These are phyloP conservation scores for Trametes coccinea DNA, from an alignment of 768 basidiomycete species.

Conservation along the genomic window DNA sequence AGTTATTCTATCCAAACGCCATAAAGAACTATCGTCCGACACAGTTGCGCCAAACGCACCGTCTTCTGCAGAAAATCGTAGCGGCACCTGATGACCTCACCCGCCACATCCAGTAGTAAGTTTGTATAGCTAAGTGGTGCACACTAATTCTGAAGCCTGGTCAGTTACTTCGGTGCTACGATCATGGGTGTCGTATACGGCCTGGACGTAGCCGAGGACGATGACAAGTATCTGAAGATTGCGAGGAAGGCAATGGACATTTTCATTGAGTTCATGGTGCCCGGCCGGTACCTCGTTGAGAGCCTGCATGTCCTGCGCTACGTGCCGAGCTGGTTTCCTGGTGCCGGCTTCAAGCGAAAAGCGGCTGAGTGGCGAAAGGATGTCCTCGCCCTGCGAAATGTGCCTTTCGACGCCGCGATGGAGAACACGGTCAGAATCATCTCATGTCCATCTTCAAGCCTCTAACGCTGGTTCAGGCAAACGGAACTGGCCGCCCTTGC, in stretches of 20 bases:
- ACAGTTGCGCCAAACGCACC: constrained; percentile 4
- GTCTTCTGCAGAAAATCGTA: constrained; percentile 1
- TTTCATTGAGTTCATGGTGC: constrained; percentile 24
- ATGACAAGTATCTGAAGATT: constrained; percentile 22
- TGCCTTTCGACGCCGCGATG: constrained; percentile 25
- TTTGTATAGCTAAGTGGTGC: not conserved
- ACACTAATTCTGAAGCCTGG: not conserved
- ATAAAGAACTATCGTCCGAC: constrained; percentile 5
- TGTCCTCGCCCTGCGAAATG: constrained; percentile 20
- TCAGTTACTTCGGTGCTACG: constrained; percentile 9
- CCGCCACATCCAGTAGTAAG: constrained; percentile 5
- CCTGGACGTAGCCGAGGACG: constrained; percentile 16
- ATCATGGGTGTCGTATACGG: constrained; percentile 28
- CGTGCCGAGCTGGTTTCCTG: constrained; percentile 31
- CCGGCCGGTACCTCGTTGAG: constrained; percentile 48
- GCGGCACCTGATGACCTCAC: constrained; percentile 4
- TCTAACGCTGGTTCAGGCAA: not conserved
- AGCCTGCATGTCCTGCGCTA: constrained; percentile 25
- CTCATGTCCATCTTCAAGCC: no score
- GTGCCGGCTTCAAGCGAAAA: constrained; percentile 29
- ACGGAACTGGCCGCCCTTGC: constrained; percentile 3
- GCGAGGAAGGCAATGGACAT: constrained; percentile 23
- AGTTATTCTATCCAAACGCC: constrained; percentile 14
- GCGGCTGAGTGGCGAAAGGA: constrained; percentile 21
- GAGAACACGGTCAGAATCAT: not conserved